Base-by-base conservation (phyloP, 1,284 basidiomycete species). In the Ganoderma sinense region DNA sequence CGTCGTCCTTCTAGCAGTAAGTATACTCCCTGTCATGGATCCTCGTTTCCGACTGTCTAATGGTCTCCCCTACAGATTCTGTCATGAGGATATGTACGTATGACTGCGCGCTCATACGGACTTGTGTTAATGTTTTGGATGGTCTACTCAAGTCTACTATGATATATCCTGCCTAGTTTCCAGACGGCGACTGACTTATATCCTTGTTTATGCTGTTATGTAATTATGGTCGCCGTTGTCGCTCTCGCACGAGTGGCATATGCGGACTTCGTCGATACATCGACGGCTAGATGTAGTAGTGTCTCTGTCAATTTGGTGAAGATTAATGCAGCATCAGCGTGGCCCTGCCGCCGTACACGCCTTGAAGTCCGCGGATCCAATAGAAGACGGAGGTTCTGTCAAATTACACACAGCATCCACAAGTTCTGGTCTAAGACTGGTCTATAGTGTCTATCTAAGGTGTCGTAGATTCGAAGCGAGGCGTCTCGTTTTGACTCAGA, bases 1-100 rank as follows among this genome's bases (percentile, higher is more conserved):
- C n/a, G 85, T 99, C 70, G 96, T 99, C 26, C 84, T 99, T 40
- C 82, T 99, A 48, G 97, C 97, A 76, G 96, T 98, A 78, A 85
- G 94, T 88, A 73, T 79, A 39, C 71, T 77, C 33, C 62, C 78
- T 62, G 58, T 75, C 43, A 68, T 78, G 26, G 76, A 73, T n/a
- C 75, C 76, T 55, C 77, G 77, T 69, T 72, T 71, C 77, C 73
- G 55, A 76, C 75, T 41, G 66, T 76, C 31, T 78, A 75, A 76
- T 77, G 66, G 77, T 26, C 48, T 13, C 23, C n/a, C 48, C 48
- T 18, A n/a, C 29, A 79, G 78, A 74, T 79, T 51, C 69, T 79
- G 31, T 79, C 78, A 71, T 79, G 73, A 79, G 40, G 41, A 31
- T 26, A 14, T 10, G 2, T 18, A 10, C 11, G 13, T 29, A 43